phyloP scores from a whole-genome alignment of 768 basidiomycete species.

The Leccinum boreale region DNA sequence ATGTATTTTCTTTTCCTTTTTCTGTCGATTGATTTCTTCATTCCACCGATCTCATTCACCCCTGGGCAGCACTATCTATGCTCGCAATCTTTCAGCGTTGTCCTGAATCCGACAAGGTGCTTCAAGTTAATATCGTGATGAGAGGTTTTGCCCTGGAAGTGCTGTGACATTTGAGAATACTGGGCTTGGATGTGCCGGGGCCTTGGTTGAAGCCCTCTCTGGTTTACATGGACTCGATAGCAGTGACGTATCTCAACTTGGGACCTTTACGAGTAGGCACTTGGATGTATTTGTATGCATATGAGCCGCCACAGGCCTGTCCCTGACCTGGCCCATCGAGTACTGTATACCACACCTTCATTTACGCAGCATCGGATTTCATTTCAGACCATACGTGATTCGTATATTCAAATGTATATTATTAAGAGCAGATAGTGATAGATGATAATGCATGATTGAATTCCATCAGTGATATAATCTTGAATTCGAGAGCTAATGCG shows the following conservation, averaged over 20 bases:
- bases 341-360: neutral
- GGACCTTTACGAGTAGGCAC: neutral
- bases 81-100: neutral
- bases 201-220: neutral
- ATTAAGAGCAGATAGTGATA: constrained; percentile 29
- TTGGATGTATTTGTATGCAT: neutral
- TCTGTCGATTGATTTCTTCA: neutral
- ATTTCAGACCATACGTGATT: neutral
- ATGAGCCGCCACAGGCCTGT: neutral
- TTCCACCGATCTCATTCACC: neutral
- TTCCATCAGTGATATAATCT: constrained; percentile 20
- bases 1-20: neutral
- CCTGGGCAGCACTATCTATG: neutral
- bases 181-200: neutral
- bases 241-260: neutral
- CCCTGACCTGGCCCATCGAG: neutral
- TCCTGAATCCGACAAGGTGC: neutral
- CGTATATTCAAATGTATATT: constrained; percentile 14
- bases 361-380: neutral
- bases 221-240: neutral
- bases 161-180: neutral
- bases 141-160: neutral
- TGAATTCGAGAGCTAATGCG: constrained; percentile 21
- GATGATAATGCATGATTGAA: constrained; percentile 27
- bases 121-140: neutral